Conservation (phyloP, 2,329 filamentous ascomycete genomes). For the Colletotrichum tabaci region DNA sequence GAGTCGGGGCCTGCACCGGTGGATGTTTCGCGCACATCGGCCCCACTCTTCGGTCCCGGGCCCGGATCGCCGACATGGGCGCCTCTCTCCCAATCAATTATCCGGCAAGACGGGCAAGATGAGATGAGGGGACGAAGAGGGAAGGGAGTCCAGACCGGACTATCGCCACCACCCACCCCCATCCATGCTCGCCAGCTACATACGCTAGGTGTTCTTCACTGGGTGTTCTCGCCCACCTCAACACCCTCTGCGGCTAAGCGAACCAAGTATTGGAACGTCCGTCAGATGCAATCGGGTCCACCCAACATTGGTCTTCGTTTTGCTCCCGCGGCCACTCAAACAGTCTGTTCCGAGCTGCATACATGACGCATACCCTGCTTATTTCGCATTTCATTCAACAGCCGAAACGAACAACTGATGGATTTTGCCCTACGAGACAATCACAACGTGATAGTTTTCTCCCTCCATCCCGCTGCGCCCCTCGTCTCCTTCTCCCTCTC, state of each 20-base stretch:
- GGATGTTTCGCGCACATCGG: slow-evolving; percentile 10
- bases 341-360: slow-evolving; percentile 19
- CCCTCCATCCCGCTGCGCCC: not conserved
- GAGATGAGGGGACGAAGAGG: not conserved
- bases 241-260: slow-evolving; percentile 15
- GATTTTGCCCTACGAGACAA: not conserved
- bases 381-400: not conserved
- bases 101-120: not conserved
- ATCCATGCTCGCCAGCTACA: not conserved
- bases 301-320: slow-evolving; percentile 9
- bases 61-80: slow-evolving; percentile 30
- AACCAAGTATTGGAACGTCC: slow-evolving; percentile 5
- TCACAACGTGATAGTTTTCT: slow-evolving; percentile 39
- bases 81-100: not conserved
- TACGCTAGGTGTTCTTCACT: no score
- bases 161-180: slow-evolving; percentile 9
- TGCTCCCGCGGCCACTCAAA: slow-evolving; percentile 19
- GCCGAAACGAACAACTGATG: slow-evolving; percentile 20
- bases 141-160: slow-evolving; percentile 21
- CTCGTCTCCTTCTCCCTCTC: not conserved
- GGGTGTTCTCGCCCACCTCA: slow-evolving; percentile 2
- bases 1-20: slow-evolving; percentile 23
- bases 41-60: slow-evolving; percentile 33
- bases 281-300: not conserved
- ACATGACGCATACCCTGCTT: not conserved